Base-by-base conservation (phyloP, 352 stramenopile species). In the Globisporangium nodosum region DNA sequence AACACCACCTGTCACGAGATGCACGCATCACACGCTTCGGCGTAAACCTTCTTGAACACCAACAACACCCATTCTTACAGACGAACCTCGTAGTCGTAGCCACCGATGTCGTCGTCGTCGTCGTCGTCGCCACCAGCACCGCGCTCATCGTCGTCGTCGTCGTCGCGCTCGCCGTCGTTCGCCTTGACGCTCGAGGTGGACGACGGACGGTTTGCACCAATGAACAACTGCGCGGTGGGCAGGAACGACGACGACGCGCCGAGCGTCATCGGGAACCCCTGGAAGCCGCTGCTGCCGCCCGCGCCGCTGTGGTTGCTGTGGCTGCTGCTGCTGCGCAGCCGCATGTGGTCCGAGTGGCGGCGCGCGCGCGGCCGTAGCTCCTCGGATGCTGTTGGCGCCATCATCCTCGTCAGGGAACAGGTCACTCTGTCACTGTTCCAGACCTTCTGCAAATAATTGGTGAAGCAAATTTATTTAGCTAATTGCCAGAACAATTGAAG, bases 1-100 rank as follows among this genome's bases (percentile, higher is more conserved):
- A 82, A 86, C 46, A 84, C 60, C 15, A 86, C 69, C 76, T 86
- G 54, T 18, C 20, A 40, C 12, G 39, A 49, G 11, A 40, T 4
- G 35, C 31, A 39, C 52, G 20, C 50, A 47, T 35, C 18, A 31
- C 20, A 33, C n/a, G 18, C 35, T 48, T 27, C 24, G 24, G 24
- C 24, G 24, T 27, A 27, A 27, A 27, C 24, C 24, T 27, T 27
- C 24, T 27, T 27, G 24, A 27, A 27, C 24, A 3, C 24, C 24
- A 27, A 1, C 24, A 27, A 37, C n/a, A 21, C 15, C 15, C 40
- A 15, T 46, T 35, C 20, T 20, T 12, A 51, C 3, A 27, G 4
- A 21, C 49, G 27, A 39, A 63, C 57, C 40, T 63, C 57, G 31
- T 63, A 63, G 13, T 63, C 57, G 16, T 63, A 63, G 40, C 57